These are phyloP conservation scores for Fusarium brevicatenulatum DNA, from an alignment of 2,329 filamentous ascomycete species.

Conservation along the genomic window DNA sequence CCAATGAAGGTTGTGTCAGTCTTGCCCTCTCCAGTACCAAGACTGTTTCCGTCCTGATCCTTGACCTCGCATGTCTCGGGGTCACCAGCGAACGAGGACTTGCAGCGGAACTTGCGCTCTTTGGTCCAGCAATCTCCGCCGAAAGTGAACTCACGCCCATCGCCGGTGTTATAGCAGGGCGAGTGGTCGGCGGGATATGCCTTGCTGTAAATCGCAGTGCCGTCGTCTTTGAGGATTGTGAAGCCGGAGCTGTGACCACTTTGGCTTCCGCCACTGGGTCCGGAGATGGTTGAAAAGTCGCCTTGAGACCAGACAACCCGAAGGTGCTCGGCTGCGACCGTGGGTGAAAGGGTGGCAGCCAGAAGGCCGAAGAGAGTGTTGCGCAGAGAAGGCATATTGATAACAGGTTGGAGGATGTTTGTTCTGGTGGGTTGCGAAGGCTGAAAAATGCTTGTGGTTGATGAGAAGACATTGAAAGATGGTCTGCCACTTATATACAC, in stretches of 20 bases:
- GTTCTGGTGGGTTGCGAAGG: no score
- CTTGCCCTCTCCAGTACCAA: constrained; percentile 8
- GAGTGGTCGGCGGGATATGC: neutral
- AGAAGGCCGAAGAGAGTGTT: constrained; percentile 1
- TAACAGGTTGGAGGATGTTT: no score
- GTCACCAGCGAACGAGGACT: neutral
- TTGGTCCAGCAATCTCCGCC: constrained; percentile 7
- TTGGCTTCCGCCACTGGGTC: neutral
- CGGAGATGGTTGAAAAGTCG: constrained; percentile 9
- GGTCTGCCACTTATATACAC: neutral
- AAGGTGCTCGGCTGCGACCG: constrained; percentile 4
- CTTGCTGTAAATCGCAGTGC: constrained; percentile 8
- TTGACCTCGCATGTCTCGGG: constrained; percentile 10
- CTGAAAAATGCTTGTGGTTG: neutral
- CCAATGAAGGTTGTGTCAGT: constrained; percentile 12
- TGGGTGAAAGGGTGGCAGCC: neutral
- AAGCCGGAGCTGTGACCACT: constrained; percentile 1
- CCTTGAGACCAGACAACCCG: constrained; percentile 13
- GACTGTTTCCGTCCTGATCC: constrained; percentile 6
- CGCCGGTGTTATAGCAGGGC: neutral
- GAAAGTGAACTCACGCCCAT: constrained; percentile 6
- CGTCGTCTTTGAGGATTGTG: constrained; percentile 13
- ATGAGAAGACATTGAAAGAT: neutral
- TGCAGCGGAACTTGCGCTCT: constrained; percentile 13
- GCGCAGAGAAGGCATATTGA: constrained; percentile 1